phyloP scores from a whole-genome alignment of 2,329 filamentous ascomycete species.

The Aspergillus sp. region DNA sequence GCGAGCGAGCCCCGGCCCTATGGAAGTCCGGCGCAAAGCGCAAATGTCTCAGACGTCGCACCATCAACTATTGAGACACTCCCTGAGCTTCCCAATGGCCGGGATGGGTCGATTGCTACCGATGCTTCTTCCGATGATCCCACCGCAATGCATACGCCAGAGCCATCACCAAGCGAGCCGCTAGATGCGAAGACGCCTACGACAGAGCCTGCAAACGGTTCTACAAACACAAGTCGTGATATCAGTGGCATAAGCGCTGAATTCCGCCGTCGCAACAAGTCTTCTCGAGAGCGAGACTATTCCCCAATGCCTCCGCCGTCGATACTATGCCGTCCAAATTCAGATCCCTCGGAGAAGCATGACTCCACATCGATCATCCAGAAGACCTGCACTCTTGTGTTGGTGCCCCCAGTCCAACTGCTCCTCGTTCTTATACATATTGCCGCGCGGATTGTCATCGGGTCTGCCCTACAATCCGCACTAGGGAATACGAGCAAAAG shows the following conservation, averaged over 20 bases:
- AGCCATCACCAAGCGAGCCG: neutral
- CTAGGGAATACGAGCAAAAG: conserved; percentile 9
- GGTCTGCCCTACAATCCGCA: conserved; percentile 16
- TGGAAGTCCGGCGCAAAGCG: conserved; percentile 1
- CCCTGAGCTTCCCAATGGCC: neutral
- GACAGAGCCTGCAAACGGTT: conserved; percentile 12
- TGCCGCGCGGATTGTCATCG: conserved; percentile 59
- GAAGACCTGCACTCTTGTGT: conserved; percentile 65
- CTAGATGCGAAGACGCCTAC: neutral
- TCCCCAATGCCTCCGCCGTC: conserved; percentile 61
- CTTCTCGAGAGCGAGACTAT: conserved; percentile 47
- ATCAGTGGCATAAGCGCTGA: conserved; percentile 22
- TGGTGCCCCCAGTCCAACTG: conserved; percentile 72
- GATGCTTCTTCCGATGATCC: neutral
- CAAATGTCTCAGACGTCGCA: conserved; percentile 15
- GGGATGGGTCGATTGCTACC: neutral
- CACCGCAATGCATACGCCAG: neutral
- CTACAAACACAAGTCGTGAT: conserved; percentile 28
- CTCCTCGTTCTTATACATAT: conserved; percentile 72
- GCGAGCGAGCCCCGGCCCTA: neutral
- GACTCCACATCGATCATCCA: conserved; percentile 59
- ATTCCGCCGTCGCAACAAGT: conserved; percentile 48
- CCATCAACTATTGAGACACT: conserved; percentile 8
- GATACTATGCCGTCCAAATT: conserved; percentile 48
- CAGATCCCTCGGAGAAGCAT: conserved; percentile 38